Evolutionary conservation across 1,284 basidiomycete genomes (phyloP).

Genomic region (Anthracocystis panici-leucophaei): DNA sequence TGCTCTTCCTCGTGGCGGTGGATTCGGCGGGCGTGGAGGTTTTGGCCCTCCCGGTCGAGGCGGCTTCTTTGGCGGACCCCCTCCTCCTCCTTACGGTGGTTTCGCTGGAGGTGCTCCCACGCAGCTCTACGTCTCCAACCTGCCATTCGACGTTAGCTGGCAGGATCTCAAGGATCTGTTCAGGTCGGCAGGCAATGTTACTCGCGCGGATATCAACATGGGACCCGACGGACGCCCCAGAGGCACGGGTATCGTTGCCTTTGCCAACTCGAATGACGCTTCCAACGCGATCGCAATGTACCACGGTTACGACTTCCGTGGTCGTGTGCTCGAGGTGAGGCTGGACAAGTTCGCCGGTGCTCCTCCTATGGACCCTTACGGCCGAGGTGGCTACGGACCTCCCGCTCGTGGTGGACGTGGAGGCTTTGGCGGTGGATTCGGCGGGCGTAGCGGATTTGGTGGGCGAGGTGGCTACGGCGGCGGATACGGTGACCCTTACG

Average conservation of each 20-base stretch:
- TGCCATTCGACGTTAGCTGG: slow-evolving; percentile 93
- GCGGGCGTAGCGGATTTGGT: slow-evolving; percentile 77
- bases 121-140: slow-evolving; percentile 89
- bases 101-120: slow-evolving; percentile 63
- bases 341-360: slow-evolving; percentile 84
- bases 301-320: slow-evolving; percentile 63
- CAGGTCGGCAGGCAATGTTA: slow-evolving; percentile 90
- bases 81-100: slow-evolving; percentile 37
- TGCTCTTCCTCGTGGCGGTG: slow-evolving; percentile 73
- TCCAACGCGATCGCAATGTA: slow-evolving; percentile 77
- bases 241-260: slow-evolving; percentile 87
- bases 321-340: slow-evolving; percentile 59
- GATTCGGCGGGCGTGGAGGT: slow-evolving; percentile 63
- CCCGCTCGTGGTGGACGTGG: slow-evolving; percentile 72
- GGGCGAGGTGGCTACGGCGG: slow-evolving; percentile 72
- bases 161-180: slow-evolving; percentile 98
- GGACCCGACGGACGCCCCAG: slow-evolving; percentile 91
- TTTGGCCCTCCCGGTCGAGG: slow-evolving; percentile 52
- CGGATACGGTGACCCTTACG: slow-evolving; percentile 36
- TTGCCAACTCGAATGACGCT: slow-evolving; percentile 89
- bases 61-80: slow-evolving; percentile 47
- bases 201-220: slow-evolving; percentile 93
- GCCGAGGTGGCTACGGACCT: slow-evolving; percentile 74
- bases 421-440: slow-evolving; percentile 73
- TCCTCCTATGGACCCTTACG: slow-evolving; percentile 42